These are phyloP conservation scores for Kodamaea sp. DNA, from an alignment of 1,139 yeast genomes.

Conservation along the genomic window DNA sequence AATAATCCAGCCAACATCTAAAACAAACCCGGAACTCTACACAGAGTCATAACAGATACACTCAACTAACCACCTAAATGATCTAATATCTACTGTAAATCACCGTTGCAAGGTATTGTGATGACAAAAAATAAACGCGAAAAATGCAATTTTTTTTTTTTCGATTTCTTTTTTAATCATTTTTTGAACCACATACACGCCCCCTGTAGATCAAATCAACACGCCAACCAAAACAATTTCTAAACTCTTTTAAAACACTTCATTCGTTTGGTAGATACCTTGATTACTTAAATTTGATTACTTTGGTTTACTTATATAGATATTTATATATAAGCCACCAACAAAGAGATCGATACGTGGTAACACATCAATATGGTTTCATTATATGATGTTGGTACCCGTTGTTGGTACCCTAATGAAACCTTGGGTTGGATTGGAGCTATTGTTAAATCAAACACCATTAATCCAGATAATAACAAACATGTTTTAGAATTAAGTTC, in stretches of 20 bases:
- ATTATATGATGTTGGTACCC: conserved; percentile 45
- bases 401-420: conserved; percentile 95
- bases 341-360: not conserved
- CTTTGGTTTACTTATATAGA: too few species aligned
- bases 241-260: too few species aligned
- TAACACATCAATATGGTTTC: conserved; percentile 18
- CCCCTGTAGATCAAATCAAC: conserved; percentile 11
- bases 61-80: too few species aligned
- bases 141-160: not conserved
- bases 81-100: too few species aligned
- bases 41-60: too few species aligned
- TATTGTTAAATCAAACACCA: conserved; percentile 56
- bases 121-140: too few species aligned
- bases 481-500: conserved; percentile 56
- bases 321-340: not conserved
- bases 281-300: too few species aligned
- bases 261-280: too few species aligned
- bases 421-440: conserved; percentile 91
- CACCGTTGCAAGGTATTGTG: too few species aligned
- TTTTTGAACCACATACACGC: conserved; percentile 2
- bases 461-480: conserved; percentile 45
- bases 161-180: not conserved
- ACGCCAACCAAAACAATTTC: conserved; percentile 10
- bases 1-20: too few species aligned
- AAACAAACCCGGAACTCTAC: too few species aligned